phyloP scores from a whole-genome alignment of 75 land plant genomes.

The Larix kaempferi region DNA sequence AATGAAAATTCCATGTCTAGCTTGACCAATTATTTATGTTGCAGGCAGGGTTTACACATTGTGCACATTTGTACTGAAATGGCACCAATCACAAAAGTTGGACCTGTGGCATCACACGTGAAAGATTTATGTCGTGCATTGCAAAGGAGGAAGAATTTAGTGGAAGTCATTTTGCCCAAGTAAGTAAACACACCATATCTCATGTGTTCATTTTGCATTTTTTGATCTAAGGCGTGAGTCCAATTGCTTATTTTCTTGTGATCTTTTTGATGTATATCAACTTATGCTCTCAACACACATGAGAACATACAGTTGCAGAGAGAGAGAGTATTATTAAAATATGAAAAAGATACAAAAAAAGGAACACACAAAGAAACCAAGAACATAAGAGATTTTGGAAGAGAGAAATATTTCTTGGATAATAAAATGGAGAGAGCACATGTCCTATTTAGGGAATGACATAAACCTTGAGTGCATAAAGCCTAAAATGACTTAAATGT shows the following conservation, averaged over 20 bases:
- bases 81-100: constrained; percentile 49
- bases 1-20: neutral
- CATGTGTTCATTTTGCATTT: neutral
- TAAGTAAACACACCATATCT: constrained; percentile 12
- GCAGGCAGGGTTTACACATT: constrained; percentile 56
- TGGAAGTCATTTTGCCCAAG: constrained; percentile 83
- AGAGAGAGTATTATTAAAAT: no score
- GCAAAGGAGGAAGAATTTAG: constrained; percentile 52
- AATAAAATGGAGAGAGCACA: no score
- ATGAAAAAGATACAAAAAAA: no score
- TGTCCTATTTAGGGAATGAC: no score
- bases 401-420: no score
- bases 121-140: constrained; percentile 56
- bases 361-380: no score
- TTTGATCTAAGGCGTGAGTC: neutral
- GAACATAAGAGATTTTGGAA: no score
- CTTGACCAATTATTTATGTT: neutral
- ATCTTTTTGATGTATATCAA: no score
- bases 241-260: neutral
- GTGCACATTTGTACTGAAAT: constrained; percentile 74
- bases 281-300: no score
- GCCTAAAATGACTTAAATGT: no score
- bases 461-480: no score
- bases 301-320: no score
- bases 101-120: constrained; percentile 51